These are phyloP conservation scores for Cryptococcus sp. DNA, from an alignment of 1,284 basidiomycete species.

Conservation along the genomic window DNA sequence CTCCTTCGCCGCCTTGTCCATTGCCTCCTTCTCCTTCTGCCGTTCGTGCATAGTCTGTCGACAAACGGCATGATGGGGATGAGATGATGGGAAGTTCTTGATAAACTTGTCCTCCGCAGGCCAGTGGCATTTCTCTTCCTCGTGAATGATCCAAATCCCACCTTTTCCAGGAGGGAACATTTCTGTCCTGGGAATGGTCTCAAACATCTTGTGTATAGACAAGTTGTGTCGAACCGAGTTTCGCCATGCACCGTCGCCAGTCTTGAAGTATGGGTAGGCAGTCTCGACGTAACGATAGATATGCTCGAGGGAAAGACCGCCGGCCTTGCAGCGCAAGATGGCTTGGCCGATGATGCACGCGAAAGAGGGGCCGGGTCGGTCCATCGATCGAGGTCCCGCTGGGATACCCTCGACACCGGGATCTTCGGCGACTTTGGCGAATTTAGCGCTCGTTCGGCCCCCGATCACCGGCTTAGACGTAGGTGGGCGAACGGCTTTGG, in stretches of 20 bases:
- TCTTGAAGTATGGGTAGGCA: slow-evolving; percentile 89
- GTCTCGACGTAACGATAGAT: slow-evolving; percentile 95
- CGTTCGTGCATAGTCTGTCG: slow-evolving; percentile 47
- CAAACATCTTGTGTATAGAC: slow-evolving; percentile 79
- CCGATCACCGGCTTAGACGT: slow-evolving; percentile 24
- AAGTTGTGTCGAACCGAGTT: slow-evolving; percentile 89
- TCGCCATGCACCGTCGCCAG: slow-evolving; percentile 88
- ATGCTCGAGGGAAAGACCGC: slow-evolving; percentile 86
- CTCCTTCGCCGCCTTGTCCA: slow-evolving; percentile 44
- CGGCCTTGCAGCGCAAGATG: slow-evolving; percentile 77
- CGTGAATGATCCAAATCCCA: slow-evolving; percentile 53
- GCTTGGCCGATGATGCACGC: slow-evolving; percentile 96
- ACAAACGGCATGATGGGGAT: slow-evolving; percentile 45
- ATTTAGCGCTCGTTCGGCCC: slow-evolving; percentile 42
- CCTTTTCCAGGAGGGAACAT: slow-evolving; percentile 51
- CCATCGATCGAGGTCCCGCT: slow-evolving; percentile 72
- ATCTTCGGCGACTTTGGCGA: slow-evolving; percentile 47
- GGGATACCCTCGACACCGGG: slow-evolving; percentile 61
- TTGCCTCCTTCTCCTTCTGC: slow-evolving; percentile 41
- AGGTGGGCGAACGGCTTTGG: slow-evolving; percentile 15
- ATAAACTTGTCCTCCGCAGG: slow-evolving; percentile 49
- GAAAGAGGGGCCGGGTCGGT: slow-evolving; percentile 82
- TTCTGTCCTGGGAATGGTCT: slow-evolving; percentile 57
- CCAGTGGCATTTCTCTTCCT: slow-evolving; percentile 49
- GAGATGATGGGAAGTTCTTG: slow-evolving; percentile 47